Percentiles rank a stretch among this genome's conserved stretches.
Evolutionary conservation across 2,329 filamentous ascomycete species (phyloP).

Genomic region (Endoconidiophora laricicola): DNA sequence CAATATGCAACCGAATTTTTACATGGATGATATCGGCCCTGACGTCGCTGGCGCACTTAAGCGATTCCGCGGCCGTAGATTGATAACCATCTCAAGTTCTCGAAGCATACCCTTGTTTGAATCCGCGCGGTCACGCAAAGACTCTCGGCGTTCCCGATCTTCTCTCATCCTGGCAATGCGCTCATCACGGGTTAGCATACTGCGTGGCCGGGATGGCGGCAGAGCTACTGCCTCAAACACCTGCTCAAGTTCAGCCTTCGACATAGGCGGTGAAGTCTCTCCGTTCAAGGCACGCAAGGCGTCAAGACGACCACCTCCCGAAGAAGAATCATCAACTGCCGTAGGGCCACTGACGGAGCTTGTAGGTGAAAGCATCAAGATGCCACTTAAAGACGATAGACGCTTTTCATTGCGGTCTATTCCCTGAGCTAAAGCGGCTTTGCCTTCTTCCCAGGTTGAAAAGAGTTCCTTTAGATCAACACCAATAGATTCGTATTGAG

Average conservation of each 20-base stretch:
- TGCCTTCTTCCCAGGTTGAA: slow-evolving; percentile 76
- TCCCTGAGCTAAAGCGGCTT: slow-evolving; percentile 62
- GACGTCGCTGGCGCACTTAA: slow-evolving; percentile 18
- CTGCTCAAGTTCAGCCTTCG: slow-evolving; percentile 44
- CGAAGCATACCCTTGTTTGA: slow-evolving; percentile 79
- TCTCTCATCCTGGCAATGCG: slow-evolving; percentile 76
- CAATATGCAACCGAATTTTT: background rate
- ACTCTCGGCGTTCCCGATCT: slow-evolving; percentile 59
- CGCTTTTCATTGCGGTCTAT: slow-evolving; percentile 67
- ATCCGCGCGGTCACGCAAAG: slow-evolving; percentile 56
- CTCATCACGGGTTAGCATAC: slow-evolving; percentile 66
- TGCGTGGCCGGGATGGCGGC: slow-evolving; percentile 49
- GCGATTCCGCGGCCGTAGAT: slow-evolving; percentile 28
- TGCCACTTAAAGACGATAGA: slow-evolving; percentile 42
- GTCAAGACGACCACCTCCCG: slow-evolving; percentile 25
- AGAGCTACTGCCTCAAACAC: slow-evolving; percentile 84
- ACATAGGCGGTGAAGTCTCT: slow-evolving; percentile 36
- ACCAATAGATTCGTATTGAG: slow-evolving; percentile 90
- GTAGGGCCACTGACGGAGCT: slow-evolving; percentile 52
- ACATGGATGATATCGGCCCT: slow-evolving; percentile 11
- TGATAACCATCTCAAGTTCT: slow-evolving; percentile 83
- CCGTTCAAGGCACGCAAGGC: slow-evolving; percentile 68
- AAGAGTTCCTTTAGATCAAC: slow-evolving; percentile 66
- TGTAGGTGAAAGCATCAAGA: slow-evolving; percentile 35
- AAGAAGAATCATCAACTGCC: slow-evolving; percentile 33